phyloP scores from a whole-genome alignment of 768 basidiomycete genomes.

The Trametes meyenii region DNA sequence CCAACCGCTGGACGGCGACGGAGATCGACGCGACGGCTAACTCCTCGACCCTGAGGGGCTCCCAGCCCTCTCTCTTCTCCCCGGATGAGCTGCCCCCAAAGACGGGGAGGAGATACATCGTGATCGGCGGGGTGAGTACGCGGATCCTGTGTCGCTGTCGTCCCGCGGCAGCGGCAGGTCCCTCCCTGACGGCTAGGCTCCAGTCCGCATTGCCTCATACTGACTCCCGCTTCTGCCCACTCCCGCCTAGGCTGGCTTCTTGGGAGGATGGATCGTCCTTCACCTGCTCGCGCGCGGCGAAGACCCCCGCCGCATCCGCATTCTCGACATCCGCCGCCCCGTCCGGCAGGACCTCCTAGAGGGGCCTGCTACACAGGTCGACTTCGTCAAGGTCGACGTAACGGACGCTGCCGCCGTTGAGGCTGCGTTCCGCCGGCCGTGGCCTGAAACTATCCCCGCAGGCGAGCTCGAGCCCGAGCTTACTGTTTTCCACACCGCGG shows the following conservation, averaged over 20 bases:
- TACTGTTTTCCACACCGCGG: constrained; percentile 78
- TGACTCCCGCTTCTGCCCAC: not conserved
- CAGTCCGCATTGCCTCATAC: not conserved
- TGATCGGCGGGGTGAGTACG: constrained; percentile 69
- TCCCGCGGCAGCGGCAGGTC: not conserved
- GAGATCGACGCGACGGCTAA: constrained; percentile 44
- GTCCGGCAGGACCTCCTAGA: constrained; percentile 56
- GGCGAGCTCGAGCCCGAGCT: constrained; percentile 40
- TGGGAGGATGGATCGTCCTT: constrained; percentile 78
- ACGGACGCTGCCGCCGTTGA: constrained; percentile 55
- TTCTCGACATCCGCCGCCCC: constrained; percentile 69
- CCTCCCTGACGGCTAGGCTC: no score
- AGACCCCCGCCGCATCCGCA: constrained; percentile 61
- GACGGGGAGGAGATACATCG: constrained; percentile 76
- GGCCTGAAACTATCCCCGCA: constrained; percentile 43
- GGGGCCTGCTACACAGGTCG: constrained; percentile 53
- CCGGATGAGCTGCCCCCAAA: constrained; percentile 58
- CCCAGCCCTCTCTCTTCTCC: constrained; percentile 37
- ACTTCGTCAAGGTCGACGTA: constrained; percentile 63
- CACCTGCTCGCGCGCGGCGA: constrained; percentile 73
- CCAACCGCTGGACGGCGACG: constrained; percentile 50
- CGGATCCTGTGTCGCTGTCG: not conserved
- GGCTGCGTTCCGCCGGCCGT: constrained; percentile 64
- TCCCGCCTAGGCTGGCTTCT: constrained; percentile 60
- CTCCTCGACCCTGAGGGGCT: constrained; percentile 32